Evolutionary conservation across 495 filamentous ascomycete species (phyloP).

Genomic region (Recurvomyces mirabilis): DNA sequence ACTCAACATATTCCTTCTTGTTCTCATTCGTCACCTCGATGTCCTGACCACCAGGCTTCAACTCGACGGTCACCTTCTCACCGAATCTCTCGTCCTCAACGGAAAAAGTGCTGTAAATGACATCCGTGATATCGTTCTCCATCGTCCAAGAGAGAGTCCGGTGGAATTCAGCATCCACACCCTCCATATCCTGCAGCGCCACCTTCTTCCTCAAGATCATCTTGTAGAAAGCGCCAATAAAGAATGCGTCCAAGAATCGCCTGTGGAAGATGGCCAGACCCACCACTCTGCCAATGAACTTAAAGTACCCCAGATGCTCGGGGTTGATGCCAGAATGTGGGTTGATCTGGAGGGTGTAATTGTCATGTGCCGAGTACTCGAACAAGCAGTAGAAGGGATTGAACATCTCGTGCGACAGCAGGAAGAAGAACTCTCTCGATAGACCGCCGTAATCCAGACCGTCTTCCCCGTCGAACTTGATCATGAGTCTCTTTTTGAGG

Average conservation of each 20-base stretch:
- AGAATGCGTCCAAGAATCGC: constrained; percentile 96
- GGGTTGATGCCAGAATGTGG: constrained; percentile 99
- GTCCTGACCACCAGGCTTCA: constrained; percentile 80
- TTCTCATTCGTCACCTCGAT: constrained; percentile 96
- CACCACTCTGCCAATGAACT: constrained; percentile 97
- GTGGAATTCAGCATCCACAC: constrained; percentile 95
- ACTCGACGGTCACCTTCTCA: constrained; percentile 78
- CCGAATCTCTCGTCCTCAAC: constrained; percentile 97
- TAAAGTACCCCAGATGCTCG: constrained; percentile 99
- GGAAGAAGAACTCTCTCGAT: constrained; percentile 99
- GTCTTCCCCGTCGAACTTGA: constrained; percentile 98
- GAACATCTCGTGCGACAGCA: constrained; percentile 99
- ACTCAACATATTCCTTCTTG: constrained; percentile 71
- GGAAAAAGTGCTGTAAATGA: constrained; percentile 86
- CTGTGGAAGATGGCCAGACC: constrained; percentile 97
- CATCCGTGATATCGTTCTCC: constrained; percentile 90
- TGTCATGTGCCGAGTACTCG: constrained; percentile 99
- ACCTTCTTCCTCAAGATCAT: constrained; percentile 97
- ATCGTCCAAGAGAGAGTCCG: constrained; percentile 90
- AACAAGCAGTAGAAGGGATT: constrained; percentile 99
- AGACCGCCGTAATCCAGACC: constrained; percentile 97
- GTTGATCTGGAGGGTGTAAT: constrained; percentile 99
- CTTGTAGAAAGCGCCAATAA: constrained; percentile 99
- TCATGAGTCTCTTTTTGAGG: constrained; percentile 96
- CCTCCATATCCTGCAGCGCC: constrained; percentile 90